Conservation (phyloP, 345 rosid genomes). For the Clausena lansium region DNA sequence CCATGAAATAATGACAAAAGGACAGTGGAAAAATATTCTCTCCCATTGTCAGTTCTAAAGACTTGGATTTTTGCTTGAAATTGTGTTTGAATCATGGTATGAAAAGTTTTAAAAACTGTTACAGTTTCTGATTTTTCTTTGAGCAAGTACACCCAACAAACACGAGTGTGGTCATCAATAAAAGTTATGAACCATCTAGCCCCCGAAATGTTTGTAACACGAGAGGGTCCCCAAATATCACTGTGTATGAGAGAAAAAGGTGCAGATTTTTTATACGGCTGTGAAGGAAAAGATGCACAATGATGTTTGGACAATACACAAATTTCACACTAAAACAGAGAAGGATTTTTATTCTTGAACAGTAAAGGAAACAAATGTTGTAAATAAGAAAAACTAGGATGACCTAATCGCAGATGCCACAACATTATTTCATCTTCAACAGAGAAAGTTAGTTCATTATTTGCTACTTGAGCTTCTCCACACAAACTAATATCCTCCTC, state of each 20-base stretch:
- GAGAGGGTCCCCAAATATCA: conserved; percentile 7
- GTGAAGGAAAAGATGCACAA: not conserved
- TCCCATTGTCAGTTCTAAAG: not conserved
- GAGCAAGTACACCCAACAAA: not conserved
- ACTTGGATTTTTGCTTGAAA: conserved; percentile 3
- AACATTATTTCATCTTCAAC: not conserved
- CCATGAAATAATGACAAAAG: not conserved
- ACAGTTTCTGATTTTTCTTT: not conserved
- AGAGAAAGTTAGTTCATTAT: not conserved
- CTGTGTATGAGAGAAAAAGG: not conserved
- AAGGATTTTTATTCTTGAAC: not conserved
- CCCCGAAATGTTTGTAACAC: not conserved
- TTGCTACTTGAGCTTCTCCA: not conserved
- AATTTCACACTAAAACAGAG: not conserved
- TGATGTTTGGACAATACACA: too few species aligned
- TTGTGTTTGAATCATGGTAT: not conserved
- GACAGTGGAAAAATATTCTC: not conserved
- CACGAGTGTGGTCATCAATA: conserved; percentile 5
- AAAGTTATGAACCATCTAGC: not conserved
- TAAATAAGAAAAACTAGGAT: not conserved
- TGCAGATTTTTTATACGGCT: not conserved
- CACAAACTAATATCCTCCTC: not conserved
- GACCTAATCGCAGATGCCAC: not conserved
- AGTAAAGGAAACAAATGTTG: not conserved
- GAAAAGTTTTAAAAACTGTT: not conserved